phyloP scores from a whole-genome alignment of 495 filamentous ascomycete species.

The Penicillium lagena region DNA sequence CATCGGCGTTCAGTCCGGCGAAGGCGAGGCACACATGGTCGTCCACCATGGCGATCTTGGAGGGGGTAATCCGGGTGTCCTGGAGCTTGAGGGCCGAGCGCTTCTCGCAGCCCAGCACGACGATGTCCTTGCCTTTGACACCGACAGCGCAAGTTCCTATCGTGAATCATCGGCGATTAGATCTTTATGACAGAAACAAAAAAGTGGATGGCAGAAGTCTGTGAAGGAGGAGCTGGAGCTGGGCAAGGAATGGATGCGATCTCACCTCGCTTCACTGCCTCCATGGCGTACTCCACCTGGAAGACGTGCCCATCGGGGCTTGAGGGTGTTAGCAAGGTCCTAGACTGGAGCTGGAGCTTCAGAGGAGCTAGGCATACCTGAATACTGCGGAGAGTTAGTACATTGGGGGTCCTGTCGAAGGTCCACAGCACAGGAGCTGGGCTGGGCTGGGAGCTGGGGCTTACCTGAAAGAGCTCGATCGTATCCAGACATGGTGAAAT shows the following conservation, averaged over 20 bases:
- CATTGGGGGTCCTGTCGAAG: background rate
- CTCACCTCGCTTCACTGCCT: slow-evolving; percentile 95
- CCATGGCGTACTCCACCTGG: slow-evolving; percentile 98
- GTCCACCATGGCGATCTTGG: slow-evolving; percentile 93
- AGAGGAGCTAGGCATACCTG: slow-evolving; percentile 11
- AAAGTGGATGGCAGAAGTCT: background rate
- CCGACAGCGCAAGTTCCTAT: slow-evolving; percentile 95
- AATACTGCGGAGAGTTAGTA: slow-evolving; percentile 23
- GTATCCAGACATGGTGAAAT: slow-evolving; percentile 76
- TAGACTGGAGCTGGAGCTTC: slow-evolving; percentile 8
- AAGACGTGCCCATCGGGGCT: slow-evolving; percentile 99
- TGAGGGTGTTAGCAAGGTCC: slow-evolving; percentile 21
- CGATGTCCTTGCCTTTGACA: slow-evolving; percentile 90
- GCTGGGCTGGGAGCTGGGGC: slow-evolving; percentile 26
- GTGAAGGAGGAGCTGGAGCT: background rate
- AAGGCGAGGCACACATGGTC: slow-evolving; percentile 95
- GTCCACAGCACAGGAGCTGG: slow-evolving; percentile 15
- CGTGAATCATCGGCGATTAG: slow-evolving; percentile 7
- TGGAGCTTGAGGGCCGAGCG: slow-evolving; percentile 98
- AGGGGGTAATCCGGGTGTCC: slow-evolving; percentile 97
- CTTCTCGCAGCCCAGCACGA: slow-evolving; percentile 97
- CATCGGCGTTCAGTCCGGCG: slow-evolving; percentile 94
- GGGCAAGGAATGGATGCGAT: slow-evolving; percentile 1
- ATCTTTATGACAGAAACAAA: background rate
- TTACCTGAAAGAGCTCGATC: slow-evolving; percentile 92